Evolutionary conservation across 768 basidiomycete species (phyloP), one percentile per base, ranked within the genome.

Genomic region (Lepiota venenata): DNA sequence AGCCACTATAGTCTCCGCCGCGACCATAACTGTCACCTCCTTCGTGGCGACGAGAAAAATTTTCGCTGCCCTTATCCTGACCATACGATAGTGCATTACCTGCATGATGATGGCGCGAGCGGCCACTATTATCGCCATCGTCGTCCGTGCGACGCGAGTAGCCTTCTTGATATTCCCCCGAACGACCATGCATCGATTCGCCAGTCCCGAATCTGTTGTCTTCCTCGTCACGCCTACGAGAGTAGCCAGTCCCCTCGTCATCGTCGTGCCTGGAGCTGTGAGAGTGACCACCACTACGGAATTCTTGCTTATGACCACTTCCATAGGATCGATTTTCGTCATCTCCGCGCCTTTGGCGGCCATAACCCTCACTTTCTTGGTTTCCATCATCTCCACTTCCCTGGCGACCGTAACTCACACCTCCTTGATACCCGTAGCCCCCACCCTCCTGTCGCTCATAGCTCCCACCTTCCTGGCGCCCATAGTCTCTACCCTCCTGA

Each of bases 71-170:
- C 51, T 52, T 36, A 18, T 3, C 15, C 25, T 47, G 55, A 7
- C 51, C 54, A 25, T 58, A 60, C 1, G 60, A 56, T 14, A 59
- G 58, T 1, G 57, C 52, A 47, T 64, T 58, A 6, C 58, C 58
- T 18, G 41, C 14, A 14, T 25, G 38, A 40, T 55, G 39, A 14
- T 22, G 47, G 15, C 27, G 37, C 22, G 38, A 20, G 2, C 20
- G 50, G 50, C 5, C 25, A 2, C 25, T 5, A 27, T 29, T 47
- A 35, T 20, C 16, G n/a, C 37, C 51, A 21, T 36, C 41, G 14
- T 44, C 55, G 11, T 44, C 35, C 15, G 42, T 35, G 7, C 47
- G 20, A 12, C 53, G 55, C 40, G 56, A 49, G 25, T 47, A 32
- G 32, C 32, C 8, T 11, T 11, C 32, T 32, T 32, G 8, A 32